A percentile compares a stretch with the other conserved stretches of the same genome.
Evolutionary conservation across 768 basidiomycete genomes (phyloP).

Genomic region (Serendipita sp.): DNA sequence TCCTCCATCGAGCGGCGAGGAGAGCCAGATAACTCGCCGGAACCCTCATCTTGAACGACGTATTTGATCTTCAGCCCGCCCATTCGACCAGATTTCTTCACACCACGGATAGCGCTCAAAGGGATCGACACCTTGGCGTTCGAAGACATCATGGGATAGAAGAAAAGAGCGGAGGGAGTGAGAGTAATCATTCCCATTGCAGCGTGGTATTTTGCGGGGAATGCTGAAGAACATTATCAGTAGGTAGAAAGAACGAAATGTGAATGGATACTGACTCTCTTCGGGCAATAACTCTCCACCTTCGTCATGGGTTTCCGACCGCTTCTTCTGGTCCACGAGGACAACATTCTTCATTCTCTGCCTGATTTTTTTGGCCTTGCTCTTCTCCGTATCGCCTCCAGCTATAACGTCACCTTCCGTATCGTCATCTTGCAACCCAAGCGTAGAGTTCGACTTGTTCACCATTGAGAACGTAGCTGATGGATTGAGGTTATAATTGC

Average conservation of each 20-base stretch:
- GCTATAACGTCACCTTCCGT: not conserved
- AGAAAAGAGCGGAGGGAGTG: constrained; percentile 32
- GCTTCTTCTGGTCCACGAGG: not conserved
- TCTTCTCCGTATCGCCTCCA: not conserved
- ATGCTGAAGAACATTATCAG: constrained; percentile 29
- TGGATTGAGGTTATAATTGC: constrained; percentile 11
- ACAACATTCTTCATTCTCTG: not conserved
- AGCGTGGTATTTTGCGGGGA: constrained; percentile 41
- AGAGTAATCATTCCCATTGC: constrained; percentile 46
- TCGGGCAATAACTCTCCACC: not conserved
- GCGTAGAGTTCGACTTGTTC: not conserved
- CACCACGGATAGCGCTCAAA: constrained; percentile 32
- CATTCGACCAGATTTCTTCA: constrained; percentile 41
- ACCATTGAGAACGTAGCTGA: constrained; percentile 8
- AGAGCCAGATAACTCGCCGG: not conserved
- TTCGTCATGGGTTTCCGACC: not conserved
- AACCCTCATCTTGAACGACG: not conserved
- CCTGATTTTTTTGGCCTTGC: not conserved
- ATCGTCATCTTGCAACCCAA: not conserved
- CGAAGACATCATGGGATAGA: constrained; percentile 37
- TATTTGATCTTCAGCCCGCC: constrained; percentile 39
- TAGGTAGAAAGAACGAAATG: constrained; percentile 11
- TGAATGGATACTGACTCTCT: not conserved
- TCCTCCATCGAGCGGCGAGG: not conserved
- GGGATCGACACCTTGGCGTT: constrained; percentile 32